phyloP scores from a whole-genome alignment of 148 eudicot genomes.

The Linanthus parryae region DNA sequence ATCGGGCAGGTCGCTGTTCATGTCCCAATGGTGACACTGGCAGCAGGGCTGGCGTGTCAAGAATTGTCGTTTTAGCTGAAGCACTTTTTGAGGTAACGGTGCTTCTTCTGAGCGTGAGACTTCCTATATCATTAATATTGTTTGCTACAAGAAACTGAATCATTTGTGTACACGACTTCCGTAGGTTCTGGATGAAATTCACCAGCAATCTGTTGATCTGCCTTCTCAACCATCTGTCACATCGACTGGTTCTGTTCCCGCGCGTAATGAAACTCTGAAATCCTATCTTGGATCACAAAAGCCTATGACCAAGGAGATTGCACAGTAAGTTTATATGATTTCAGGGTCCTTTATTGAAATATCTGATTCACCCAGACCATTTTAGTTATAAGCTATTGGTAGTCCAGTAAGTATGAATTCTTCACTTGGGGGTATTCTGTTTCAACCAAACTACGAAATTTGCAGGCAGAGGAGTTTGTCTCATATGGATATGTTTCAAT shows the following conservation, averaged over 20 bases:
- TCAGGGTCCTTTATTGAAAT: not conserved
- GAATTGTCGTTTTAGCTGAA: slow-evolving; percentile 85
- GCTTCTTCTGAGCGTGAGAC: not conserved
- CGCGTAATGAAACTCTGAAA: slow-evolving; percentile 72
- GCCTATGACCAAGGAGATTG: slow-evolving; percentile 41
- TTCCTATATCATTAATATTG: not conserved
- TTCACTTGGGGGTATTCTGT: not conserved
- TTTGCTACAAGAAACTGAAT: slow-evolving; percentile 26
- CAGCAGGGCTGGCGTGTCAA: slow-evolving; percentile 78
- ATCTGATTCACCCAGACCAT: no score
- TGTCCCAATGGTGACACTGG: slow-evolving; percentile 62
- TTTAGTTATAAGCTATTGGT: no score
- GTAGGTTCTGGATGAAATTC: slow-evolving; percentile 94
- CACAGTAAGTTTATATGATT: slow-evolving; percentile 50
- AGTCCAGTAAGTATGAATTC: no score
- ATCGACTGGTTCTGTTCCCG: slow-evolving; percentile 75
- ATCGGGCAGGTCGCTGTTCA: slow-evolving; percentile 68
- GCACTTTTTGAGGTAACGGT: slow-evolving; percentile 76
- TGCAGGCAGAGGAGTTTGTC: no score
- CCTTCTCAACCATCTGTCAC: slow-evolving; percentile 65
- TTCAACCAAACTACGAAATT: no score
- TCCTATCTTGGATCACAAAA: slow-evolving; percentile 47
- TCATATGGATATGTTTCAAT: no score
- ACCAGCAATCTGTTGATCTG: slow-evolving; percentile 77
- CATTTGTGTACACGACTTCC: slow-evolving; percentile 19